Conservation (phyloP, 1,284 basidiomycete species). For the Moniliella sp. region DNA sequence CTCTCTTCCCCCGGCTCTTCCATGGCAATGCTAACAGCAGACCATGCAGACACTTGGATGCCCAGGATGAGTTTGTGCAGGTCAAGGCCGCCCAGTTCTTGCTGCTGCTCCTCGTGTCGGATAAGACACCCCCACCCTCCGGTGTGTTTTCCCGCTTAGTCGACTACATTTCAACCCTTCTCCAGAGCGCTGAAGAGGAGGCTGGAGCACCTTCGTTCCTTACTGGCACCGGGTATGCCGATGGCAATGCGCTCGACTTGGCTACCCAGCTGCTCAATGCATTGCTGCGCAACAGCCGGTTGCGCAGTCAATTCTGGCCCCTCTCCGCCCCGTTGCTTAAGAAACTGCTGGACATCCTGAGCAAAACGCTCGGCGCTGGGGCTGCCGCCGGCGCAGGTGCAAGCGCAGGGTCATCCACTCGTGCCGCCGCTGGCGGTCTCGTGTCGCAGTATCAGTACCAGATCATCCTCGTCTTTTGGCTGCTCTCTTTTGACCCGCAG, state of each 20-base stretch:
- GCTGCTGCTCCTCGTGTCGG: constrained; percentile 48
- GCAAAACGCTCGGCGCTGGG: neutral
- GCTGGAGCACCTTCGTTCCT: constrained; percentile 8
- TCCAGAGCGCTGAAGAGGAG: too few relatives aligned
- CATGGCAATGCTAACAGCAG: too few relatives aligned
- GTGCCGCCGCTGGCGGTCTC: constrained; percentile 27
- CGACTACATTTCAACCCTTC: constrained; percentile 2
- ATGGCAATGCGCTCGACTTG: constrained; percentile 55
- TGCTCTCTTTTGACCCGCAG: constrained; percentile 68
- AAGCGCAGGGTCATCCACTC: neutral
- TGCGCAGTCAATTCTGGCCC: constrained; percentile 1
- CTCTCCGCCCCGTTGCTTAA: too few relatives aligned
- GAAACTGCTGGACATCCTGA: too few relatives aligned
- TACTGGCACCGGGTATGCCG: constrained; percentile 11
- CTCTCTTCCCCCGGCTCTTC: too few relatives aligned
- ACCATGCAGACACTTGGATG: constrained; percentile 50
- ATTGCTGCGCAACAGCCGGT: constrained; percentile 43
- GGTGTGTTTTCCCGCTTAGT: neutral
- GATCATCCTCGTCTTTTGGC: constrained; percentile 74
- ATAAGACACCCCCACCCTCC: constrained; percentile 36
- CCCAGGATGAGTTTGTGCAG: constrained; percentile 77
- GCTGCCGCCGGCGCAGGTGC: neutral
- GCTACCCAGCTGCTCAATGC: constrained; percentile 72
- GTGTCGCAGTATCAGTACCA: constrained; percentile 87
- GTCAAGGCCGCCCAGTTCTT: constrained; percentile 71